Conservation (phyloP, 2,329 filamentous ascomycete genomes). For the Trichoderma lentiforme region DNA sequence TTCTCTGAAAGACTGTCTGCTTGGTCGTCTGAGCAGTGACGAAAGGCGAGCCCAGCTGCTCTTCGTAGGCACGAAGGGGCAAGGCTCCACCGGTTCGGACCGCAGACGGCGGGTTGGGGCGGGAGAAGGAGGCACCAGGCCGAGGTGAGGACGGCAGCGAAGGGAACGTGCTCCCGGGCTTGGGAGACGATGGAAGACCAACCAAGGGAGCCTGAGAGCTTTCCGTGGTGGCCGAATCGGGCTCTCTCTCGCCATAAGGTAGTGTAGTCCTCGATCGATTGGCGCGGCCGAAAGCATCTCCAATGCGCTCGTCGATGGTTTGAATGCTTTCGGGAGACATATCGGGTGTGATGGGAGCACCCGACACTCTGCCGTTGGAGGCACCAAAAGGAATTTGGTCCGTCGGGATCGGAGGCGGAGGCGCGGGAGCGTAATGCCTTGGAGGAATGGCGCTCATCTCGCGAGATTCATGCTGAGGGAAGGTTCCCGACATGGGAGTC, state of each 20-base stretch:
- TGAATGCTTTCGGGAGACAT: slow-evolving; percentile 40
- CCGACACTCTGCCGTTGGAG: slow-evolving; percentile 26
- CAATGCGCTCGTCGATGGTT: slow-evolving; percentile 57
- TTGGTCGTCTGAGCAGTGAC: slow-evolving; percentile 50
- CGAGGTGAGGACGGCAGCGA: slow-evolving; percentile 50
- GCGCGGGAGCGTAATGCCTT: slow-evolving; percentile 55
- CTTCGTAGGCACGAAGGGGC: slow-evolving; percentile 61
- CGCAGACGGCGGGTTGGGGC: slow-evolving; percentile 50
- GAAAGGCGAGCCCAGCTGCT: slow-evolving; percentile 50
- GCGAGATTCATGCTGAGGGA: slow-evolving; percentile 52
- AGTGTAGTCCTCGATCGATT: slow-evolving; percentile 39
- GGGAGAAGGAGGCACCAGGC: slow-evolving; percentile 48
- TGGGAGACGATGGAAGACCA: slow-evolving; percentile 47
- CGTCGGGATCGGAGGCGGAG: slow-evolving; percentile 54
- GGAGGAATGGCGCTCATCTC: slow-evolving; percentile 58
- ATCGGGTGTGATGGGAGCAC: slow-evolving; percentile 30
- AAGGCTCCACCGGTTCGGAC: slow-evolving; percentile 56
- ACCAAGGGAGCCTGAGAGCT: slow-evolving; percentile 50
- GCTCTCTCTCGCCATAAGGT: slow-evolving; percentile 43
- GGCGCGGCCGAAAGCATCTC: slow-evolving; percentile 35
- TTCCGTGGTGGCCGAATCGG: slow-evolving; percentile 51
- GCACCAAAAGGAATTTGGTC: slow-evolving; percentile 40
- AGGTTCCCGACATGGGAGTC: slow-evolving; percentile 60
- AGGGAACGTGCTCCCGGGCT: slow-evolving; percentile 32
- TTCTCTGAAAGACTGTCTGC: slow-evolving; percentile 62